Evolutionary conservation across 2,329 filamentous ascomycete genomes (phyloP).

Genomic region (Colletotrichum sp.): DNA sequence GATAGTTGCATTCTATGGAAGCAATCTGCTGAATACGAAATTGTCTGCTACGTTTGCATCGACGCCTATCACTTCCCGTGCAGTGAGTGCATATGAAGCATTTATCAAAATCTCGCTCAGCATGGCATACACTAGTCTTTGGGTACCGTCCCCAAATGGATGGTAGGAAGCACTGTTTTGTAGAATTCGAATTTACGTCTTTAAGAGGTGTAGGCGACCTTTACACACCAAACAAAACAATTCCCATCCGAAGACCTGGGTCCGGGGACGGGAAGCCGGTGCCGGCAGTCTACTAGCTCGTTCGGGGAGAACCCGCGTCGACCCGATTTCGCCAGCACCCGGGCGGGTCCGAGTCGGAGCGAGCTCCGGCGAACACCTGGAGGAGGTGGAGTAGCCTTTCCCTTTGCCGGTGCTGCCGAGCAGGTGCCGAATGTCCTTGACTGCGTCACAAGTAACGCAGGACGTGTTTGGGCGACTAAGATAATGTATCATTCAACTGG

Average conservation of each 20-base stretch:
- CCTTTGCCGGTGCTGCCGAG: not conserved
- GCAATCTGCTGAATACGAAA: not conserved
- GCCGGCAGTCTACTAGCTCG: not conserved
- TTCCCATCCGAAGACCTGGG: not conserved
- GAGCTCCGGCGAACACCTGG: not conserved
- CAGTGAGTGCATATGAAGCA: not conserved
- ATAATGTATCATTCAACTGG: not conserved
- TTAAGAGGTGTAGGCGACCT: not conserved
- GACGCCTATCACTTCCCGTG: accelerated
- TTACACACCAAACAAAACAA: not conserved
- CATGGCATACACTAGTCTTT: not conserved
- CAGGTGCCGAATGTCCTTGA: not conserved
- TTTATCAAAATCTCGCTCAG: not conserved
- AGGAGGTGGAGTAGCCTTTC: not conserved
- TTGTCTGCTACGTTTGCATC: not conserved
- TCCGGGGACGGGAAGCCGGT: not conserved
- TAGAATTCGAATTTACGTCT: not conserved
- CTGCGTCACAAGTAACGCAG: not conserved
- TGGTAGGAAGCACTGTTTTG: not conserved
- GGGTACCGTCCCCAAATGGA: not conserved
- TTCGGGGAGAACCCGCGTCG: not conserved
- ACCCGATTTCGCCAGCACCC: not conserved
- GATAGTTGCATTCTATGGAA: not conserved
- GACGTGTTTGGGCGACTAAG: not conserved
- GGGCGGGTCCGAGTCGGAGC: not conserved